These are phyloP conservation scores for Trametes sp. DNA, from an alignment of 1,284 basidiomycete genomes.

Conservation along the genomic window DNA sequence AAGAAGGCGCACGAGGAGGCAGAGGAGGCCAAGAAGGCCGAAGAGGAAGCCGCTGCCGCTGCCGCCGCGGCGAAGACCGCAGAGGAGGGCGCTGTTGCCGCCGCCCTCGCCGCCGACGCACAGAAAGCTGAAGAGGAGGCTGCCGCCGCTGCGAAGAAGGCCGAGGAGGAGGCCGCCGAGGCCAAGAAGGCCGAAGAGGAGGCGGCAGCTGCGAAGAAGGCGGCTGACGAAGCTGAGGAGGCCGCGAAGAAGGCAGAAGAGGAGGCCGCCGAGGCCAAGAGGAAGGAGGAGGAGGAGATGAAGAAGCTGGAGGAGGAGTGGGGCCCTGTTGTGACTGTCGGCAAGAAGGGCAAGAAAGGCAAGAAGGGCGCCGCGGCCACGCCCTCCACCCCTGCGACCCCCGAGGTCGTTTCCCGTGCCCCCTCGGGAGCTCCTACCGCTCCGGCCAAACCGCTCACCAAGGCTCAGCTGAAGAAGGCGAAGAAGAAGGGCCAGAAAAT, in stretches of 20 bases:
- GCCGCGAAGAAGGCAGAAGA: constrained; percentile 20
- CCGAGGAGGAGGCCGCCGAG: constrained; percentile 24
- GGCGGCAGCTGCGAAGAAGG: constrained; percentile 20
- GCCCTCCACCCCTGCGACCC: constrained; percentile 20
- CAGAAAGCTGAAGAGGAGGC: constrained; percentile 27
- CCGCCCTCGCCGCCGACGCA: constrained; percentile 15
- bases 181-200: constrained; percentile 26
- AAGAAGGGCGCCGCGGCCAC: constrained; percentile 32
- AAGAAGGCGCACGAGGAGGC: constrained; percentile 14
- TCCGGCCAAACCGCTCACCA: constrained; percentile 17
- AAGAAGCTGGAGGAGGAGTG: constrained; percentile 29
- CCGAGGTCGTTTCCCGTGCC: constrained; percentile 28
- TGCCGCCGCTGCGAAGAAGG: constrained; percentile 17
- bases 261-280: constrained; percentile 16
- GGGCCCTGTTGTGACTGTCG: constrained; percentile 25
- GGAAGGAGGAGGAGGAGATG: constrained; percentile 29
- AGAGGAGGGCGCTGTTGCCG: constrained; percentile 3
- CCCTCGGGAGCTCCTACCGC: constrained; percentile 22
- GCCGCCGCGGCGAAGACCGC: constrained; percentile 15
- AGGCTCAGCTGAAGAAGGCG: constrained; percentile 13
- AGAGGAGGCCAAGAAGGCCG: constrained; percentile 20
- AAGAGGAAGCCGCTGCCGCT: constrained; percentile 14
- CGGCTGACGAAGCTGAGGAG: constrained; percentile 22
- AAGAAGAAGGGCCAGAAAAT: constrained; percentile 29
- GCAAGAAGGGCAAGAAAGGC: constrained; percentile 33